Percentiles rank a stretch among this genome's conserved stretches.
Conservation (phyloP, 768 basidiomycete genomes). For the Suillus hirtellus region DNA sequence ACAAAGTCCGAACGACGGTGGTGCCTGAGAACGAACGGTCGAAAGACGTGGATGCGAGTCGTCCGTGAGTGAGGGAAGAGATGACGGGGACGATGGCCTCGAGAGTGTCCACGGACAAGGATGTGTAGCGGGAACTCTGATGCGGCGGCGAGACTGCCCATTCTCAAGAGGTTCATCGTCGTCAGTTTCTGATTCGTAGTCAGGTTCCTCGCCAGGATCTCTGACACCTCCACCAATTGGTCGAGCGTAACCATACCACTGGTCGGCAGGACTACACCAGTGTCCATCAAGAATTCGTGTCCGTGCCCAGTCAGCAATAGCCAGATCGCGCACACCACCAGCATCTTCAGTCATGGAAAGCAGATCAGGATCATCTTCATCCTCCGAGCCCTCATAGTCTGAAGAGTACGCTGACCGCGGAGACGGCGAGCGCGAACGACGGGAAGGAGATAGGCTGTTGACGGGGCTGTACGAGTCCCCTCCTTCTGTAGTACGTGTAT, state of each 20-base stretch:
- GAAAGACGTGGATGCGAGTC: conserved; percentile 49
- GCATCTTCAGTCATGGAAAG: conserved; percentile 48
- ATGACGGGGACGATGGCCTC: conserved; percentile 21
- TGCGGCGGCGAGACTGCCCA: conserved; percentile 22
- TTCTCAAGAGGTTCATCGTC: conserved; percentile 22
- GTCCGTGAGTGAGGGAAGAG: conserved; percentile 16
- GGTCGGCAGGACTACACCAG: conserved; percentile 75
- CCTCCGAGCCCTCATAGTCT: conserved; percentile 38
- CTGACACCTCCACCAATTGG: conserved; percentile 35
- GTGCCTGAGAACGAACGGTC: conserved; percentile 50
- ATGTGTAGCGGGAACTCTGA: conserved; percentile 33
- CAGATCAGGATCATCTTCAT: conserved; percentile 45
- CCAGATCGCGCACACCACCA: conserved; percentile 49
- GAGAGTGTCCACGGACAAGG: conserved; percentile 67
- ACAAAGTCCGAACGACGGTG: conserved; percentile 64
- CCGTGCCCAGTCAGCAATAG: conserved; percentile 72
- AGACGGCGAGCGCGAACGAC: conserved; percentile 33
- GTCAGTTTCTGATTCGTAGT: conserved; percentile 31
- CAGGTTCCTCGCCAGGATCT: conserved; percentile 26
- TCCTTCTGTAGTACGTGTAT: conserved; percentile 9
- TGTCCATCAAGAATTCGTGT: conserved; percentile 71
- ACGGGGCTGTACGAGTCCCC: conserved; percentile 18
- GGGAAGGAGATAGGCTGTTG: conserved; percentile 28
- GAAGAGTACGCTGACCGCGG: conserved; percentile 32
- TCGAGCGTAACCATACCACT: conserved; percentile 55